Conservation (phyloP, 2,329 filamentous ascomycete genomes). For the Diaporthe vaccinii region DNA sequence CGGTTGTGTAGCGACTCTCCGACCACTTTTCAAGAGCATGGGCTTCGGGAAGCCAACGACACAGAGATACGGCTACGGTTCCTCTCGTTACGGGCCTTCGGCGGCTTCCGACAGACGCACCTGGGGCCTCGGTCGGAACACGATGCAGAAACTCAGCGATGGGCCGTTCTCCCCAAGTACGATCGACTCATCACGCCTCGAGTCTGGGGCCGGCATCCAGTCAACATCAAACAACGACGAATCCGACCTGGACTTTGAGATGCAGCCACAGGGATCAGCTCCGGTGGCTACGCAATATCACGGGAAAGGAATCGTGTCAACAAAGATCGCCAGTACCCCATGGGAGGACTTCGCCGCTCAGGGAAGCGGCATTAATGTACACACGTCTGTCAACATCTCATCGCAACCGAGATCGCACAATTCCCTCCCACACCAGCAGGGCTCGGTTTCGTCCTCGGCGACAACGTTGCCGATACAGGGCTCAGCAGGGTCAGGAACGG, state of each 20-base stretch:
- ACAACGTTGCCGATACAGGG: conserved; percentile 14
- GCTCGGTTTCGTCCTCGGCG: conserved; percentile 8
- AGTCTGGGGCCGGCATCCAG: not conserved
- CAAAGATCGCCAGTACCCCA: not conserved
- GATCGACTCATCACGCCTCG: conserved; percentile 7
- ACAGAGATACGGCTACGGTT: conserved; percentile 23
- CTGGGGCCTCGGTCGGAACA: not conserved
- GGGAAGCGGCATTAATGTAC: conserved; percentile 1
- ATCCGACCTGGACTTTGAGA: conserved; percentile 18
- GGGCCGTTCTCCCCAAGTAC: conserved; percentile 5
- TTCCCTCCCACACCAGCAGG: conserved; percentile 11
- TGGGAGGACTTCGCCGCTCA: conserved; percentile 12
- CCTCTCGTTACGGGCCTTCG: conserved; percentile 9
- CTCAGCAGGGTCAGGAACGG: not conserved
- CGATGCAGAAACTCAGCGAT: conserved; percentile 19
- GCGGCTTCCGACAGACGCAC: not conserved
- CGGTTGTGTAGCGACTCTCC: conserved; percentile 49
- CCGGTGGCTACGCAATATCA: not conserved
- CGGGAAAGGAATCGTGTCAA: not conserved
- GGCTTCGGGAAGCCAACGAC: conserved; percentile 16
- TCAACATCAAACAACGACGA: conserved; percentile 13
- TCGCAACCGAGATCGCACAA: conserved; percentile 4
- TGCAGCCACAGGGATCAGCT: not conserved
- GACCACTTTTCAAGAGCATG: conserved; percentile 44
- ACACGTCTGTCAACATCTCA: conserved; percentile 23